Conservation (phyloP, 768 basidiomycete genomes). For the Boletus subcaerulescens region DNA sequence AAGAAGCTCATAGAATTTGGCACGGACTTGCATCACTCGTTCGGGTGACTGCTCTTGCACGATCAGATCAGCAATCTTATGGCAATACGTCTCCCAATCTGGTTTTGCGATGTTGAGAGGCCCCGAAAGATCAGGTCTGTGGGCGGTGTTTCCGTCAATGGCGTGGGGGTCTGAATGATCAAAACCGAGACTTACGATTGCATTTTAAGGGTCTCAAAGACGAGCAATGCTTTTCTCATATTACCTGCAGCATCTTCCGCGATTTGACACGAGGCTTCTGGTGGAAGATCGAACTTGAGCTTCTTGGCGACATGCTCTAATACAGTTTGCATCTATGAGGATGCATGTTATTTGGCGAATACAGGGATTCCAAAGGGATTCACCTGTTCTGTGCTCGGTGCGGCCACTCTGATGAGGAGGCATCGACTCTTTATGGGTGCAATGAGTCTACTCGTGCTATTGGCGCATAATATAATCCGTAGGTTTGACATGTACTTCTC, state of each 20-base stretch:
- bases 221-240: slow-evolving; percentile 89
- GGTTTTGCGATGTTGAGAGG: slow-evolving; percentile 86
- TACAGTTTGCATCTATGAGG: slow-evolving; percentile 71
- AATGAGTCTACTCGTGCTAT: slow-evolving; percentile 92
- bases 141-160: neutral
- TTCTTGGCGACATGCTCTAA: slow-evolving; percentile 76
- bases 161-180: neutral
- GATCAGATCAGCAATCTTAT: slow-evolving; percentile 88
- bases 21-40: slow-evolving; percentile 86
- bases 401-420: slow-evolving; percentile 89
- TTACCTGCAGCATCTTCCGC: slow-evolving; percentile 83
- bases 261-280: slow-evolving; percentile 71
- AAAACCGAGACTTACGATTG: slow-evolving; percentile 66
- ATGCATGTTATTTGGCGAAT: neutral
- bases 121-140: slow-evolving; percentile 79
- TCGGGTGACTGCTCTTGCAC: slow-evolving; percentile 86
- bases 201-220: slow-evolving; percentile 95
- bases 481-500: slow-evolving; percentile 99
- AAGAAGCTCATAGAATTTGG: slow-evolving; percentile 91
- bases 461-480: slow-evolving; percentile 94
- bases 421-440: slow-evolving; percentile 97
- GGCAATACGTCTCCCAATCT: slow-evolving; percentile 99
- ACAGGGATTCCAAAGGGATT: slow-evolving; percentile 8
- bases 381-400: slow-evolving; percentile 78
- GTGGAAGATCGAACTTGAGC: slow-evolving; percentile 79